A percentile compares a stretch with the other conserved stretches of the same genome.
These are phyloP conservation scores for Penicillium samsonianum DNA, from an alignment of 495 filamentous ascomycete genomes.

Conservation along the genomic window DNA sequence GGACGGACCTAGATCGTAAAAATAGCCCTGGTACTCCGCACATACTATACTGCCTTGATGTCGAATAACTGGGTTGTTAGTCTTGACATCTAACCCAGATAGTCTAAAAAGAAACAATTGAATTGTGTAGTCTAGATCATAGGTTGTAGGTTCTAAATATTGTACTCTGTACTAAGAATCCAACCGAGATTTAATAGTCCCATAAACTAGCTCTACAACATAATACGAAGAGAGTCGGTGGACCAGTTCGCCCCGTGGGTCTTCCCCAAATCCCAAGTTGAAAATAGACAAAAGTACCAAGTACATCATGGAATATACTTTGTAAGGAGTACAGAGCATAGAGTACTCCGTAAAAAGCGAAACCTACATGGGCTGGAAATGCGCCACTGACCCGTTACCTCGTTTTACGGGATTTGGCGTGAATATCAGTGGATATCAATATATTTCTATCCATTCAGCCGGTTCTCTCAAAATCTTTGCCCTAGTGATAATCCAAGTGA, in stretches of 20 bases:
- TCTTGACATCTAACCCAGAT: not conserved
- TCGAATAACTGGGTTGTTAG: not conserved
- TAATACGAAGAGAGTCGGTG: not conserved
- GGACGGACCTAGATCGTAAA: not conserved
- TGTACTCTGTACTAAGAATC: not conserved
- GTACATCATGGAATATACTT: not conserved
- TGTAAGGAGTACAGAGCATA: not conserved
- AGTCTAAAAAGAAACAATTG: not conserved
- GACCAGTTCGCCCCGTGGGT: not conserved
- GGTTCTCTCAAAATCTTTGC: not conserved
- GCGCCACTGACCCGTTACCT: not conserved
- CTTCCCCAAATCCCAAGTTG: not conserved
- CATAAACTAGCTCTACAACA: constrained; percentile 18
- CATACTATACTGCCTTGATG: not conserved
- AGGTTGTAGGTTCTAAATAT: not conserved
- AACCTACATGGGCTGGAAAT: not conserved
- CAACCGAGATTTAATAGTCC: constrained; percentile 41
- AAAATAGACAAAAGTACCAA: not conserved
- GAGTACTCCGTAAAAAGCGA: not conserved
- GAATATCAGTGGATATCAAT: too few species aligned
- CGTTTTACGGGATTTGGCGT: not conserved
- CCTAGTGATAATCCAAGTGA: too few species aligned
- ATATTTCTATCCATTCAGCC: not conserved
- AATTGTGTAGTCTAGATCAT: not conserved
- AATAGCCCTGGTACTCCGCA: not conserved